phyloP scores from a whole-genome alignment of 345 rosid genomes.

The Isatis tinctoria region DNA sequence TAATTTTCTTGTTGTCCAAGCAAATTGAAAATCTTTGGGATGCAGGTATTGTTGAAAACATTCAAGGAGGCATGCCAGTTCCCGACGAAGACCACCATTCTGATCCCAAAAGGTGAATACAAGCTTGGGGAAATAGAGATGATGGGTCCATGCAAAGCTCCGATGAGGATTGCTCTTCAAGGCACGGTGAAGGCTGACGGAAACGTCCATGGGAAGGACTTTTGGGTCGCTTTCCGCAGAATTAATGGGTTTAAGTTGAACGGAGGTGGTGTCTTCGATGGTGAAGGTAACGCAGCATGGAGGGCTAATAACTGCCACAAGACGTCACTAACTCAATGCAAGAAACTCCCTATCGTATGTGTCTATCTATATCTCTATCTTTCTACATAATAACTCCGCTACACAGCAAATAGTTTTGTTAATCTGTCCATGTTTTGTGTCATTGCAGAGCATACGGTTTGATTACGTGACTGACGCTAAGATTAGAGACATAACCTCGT shows the following conservation, averaged over 20 bases:
- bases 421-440: not conserved
- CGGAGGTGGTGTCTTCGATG: conserved; percentile 61
- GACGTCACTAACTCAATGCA: conserved; percentile 13
- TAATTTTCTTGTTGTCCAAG: not conserved
- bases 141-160: conserved; percentile 32
- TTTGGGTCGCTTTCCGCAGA: conserved; percentile 52
- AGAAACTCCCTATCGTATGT: conserved; percentile 31
- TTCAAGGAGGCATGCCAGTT: conserved; percentile 27
- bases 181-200: conserved; percentile 29
- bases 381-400: not conserved
- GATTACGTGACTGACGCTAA: conserved; percentile 32
- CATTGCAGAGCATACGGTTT: conserved; percentile 46
- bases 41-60: conserved; percentile 22
- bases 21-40: not conserved
- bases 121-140: conserved; percentile 13
- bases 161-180: conserved; percentile 7
- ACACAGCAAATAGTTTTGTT: not conserved
- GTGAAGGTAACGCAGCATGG: conserved; percentile 63
- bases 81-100: not conserved
- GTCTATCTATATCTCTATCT: not conserved
- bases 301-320: conserved; percentile 32
- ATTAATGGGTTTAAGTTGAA: conserved; percentile 40
- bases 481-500: conserved; percentile 36
- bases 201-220: not conserved
- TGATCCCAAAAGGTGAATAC: conserved; percentile 33